Conservation (phyloP, 371 early-diverging fungal genomes). For the Chytridium lagenaria region DNA sequence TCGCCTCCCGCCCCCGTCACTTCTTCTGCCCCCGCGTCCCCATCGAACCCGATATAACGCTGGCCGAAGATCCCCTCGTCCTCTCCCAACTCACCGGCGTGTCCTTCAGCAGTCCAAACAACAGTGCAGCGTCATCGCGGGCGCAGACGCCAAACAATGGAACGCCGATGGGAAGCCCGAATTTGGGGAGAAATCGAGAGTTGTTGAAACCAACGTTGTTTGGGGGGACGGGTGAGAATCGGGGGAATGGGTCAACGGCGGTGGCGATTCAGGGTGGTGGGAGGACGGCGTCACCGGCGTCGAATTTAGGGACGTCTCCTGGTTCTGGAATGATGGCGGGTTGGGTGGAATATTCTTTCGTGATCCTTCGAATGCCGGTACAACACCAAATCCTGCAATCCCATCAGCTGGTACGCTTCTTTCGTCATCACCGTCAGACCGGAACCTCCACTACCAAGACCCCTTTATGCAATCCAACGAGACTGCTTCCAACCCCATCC, state of each 20-base stretch:
- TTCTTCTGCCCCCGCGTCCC: slow-evolving; percentile 63
- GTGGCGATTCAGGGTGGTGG: neutral
- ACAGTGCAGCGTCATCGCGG: neutral
- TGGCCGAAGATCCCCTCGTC: slow-evolving; percentile 14
- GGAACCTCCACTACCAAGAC: neutral
- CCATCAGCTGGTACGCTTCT: slow-evolving; percentile 12
- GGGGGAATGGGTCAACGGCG: slow-evolving; percentile 1
- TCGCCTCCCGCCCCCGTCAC: slow-evolving; percentile 59
- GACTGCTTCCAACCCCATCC: neutral
- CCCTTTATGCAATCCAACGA: neutral
- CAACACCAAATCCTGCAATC: slow-evolving; percentile 2
- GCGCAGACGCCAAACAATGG: neutral
- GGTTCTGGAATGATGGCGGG: neutral
- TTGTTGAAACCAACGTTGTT: neutral
- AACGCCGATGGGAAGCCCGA: slow-evolving; percentile 15
- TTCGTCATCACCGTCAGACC: slow-evolving; percentile 6
- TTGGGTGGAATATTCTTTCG: neutral
- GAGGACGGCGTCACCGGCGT: neutral
- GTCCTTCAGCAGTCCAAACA: neutral
- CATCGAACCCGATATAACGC: slow-evolving; percentile 40
- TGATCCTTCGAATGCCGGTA: neutral
- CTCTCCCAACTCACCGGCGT: slow-evolving; percentile 5
- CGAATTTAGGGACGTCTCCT: neutral
- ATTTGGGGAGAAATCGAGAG: neutral
- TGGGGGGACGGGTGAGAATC: slow-evolving; percentile 7